Base-by-base conservation (phyloP, 2,329 filamentous ascomycete species). In the Tolypocladium sp. region DNA sequence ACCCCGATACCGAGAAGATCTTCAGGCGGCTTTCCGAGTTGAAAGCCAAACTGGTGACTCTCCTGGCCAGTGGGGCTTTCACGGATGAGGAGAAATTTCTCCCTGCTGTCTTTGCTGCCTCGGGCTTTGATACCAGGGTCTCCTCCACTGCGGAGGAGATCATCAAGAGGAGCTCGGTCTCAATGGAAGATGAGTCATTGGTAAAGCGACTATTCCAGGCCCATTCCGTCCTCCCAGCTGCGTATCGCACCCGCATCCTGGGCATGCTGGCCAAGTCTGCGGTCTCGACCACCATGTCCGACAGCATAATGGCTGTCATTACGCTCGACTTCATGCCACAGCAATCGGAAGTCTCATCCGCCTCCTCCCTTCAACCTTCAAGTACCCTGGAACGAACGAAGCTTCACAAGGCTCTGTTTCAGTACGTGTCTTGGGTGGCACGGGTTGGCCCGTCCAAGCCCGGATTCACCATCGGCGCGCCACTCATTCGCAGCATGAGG, bases 81-180 rank as follows among this genome's bases (percentile, higher is more conserved):
- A 86, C 78, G 0, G 91, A 97, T 62, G 75, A 85, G 1, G 90
- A 97, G 68, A 86, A 92, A 38, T 91, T 97, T 66, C 72, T 97
- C 15, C 89, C 93, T 0, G 89, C 91, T 0, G 74, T 97, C 1
- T 92, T 90, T 69, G 92, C 92, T 6, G 88, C 91, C 33, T 87
- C 91, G 0, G 92, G 92, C 72, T 77, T 86, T 1, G 94, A 97
- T 64, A 91, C 87, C 41, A 84, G 88, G 10, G 86, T 97, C 42
- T 86, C 90, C 13, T 85, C 89, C n/a, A 77, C 91, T n/a, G 93
- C 90, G 0, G 91, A 97, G 59, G 92, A 96, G 66, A 84, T 95
- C 55, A 74, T 97, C 63, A 99, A 97, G 73, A 82, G 92, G 63
- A 89, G 84, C 37, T 82, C 84, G 2, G 82, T 90, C 10, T 85